Evolutionary conservation across 495 filamentous ascomycete species (phyloP), one percentile per base, ranked within the genome.

Genomic region (Chaetomium fimeti): DNA sequence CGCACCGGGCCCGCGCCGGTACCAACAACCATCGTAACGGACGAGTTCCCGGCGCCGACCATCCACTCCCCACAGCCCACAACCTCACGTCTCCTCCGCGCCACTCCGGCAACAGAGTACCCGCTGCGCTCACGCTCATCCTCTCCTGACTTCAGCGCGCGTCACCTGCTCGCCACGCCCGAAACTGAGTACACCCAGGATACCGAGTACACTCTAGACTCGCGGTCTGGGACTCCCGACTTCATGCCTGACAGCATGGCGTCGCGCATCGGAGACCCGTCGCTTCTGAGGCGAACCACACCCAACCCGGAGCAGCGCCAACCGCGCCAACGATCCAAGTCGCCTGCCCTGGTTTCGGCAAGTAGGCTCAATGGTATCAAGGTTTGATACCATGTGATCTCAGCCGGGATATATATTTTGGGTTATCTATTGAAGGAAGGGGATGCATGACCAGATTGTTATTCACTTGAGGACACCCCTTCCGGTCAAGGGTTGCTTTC

Each of bases 171-270:
- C 40, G 79, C 77, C 3, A 77, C 81, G 5, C 8, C 20, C 18
- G 80, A 77, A 8, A 73, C 77, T 3, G 80, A 83, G 68, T 83
- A 81, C 60, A 79, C 77, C 20, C 20, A 25, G 7, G 79, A 75
- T 16, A 73, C 76, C 8, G 80, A 83, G 68, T 83, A 81, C 57
- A 79, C 76, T 8, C 57, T 80, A 32, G 72, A 77, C 25, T 80
- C 80, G 20, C 73, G 76, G 8, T 82, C 80, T 12, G 76, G 77
- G 3, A 68, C 70, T 0, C 68, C 63, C 2, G 87, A 90, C 60
- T 71, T 89, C 49, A 79, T 87, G 0, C 87, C 85, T 0, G 88
- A 89, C 67, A 84, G 86, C 52, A 90, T 89, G 88, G 85, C 83
- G 4, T 86, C 86, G 49, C 83, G 86, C 16, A 79, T 87, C 65